phyloP scores from a whole-genome alignment of 495 filamentous ascomycete species.

The Penicillium bovifimosum region DNA sequence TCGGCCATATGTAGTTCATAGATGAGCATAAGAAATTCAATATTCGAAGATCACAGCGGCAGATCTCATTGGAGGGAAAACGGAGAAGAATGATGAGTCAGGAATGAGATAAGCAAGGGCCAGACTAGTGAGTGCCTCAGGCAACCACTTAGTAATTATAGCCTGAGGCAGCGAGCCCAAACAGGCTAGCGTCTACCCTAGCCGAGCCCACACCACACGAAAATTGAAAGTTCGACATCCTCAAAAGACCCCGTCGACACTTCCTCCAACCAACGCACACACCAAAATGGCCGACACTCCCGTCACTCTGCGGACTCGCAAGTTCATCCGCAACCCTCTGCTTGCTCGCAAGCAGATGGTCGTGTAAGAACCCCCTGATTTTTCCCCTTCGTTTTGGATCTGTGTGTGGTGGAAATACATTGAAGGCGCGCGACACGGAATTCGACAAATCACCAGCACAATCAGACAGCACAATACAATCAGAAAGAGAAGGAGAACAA shows the following conservation, averaged over 20 bases:
- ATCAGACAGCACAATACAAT: constrained; percentile 1
- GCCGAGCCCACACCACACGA: constrained; percentile 43
- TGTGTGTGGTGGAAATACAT: constrained; percentile 10
- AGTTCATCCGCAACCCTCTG: constrained; percentile 99
- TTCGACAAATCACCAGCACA: constrained; percentile 8
- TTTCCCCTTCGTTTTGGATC: constrained; percentile 10
- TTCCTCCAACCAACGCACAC: constrained; percentile 29
- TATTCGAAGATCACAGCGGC: constrained; percentile 1
- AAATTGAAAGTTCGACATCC: constrained; percentile 36
- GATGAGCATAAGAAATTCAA: neutral
- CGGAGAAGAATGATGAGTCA: neutral
- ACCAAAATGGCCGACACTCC: constrained; percentile 84
- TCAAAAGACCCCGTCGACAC: constrained; percentile 22
- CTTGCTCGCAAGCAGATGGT: constrained; percentile 99
- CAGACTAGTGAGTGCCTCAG: neutral
- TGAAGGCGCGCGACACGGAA: constrained; percentile 11
- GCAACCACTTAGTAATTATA: neutral
- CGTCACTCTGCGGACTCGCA: constrained; percentile 98
- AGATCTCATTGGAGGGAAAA: constrained; percentile 5
- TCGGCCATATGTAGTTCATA: constrained; percentile 10
- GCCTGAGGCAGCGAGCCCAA: constrained; percentile 6
- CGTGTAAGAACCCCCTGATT: constrained; percentile 65
- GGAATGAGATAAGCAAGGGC: constrained; percentile 3
- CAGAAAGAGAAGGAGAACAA: constrained; percentile 1
- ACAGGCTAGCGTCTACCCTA: constrained; percentile 32